A percentile compares a stretch with the other conserved stretches of the same genome.
phyloP scores from a whole-genome alignment of 139 green algal species.

The Auxenochlorella pyrenoidosa region DNA sequence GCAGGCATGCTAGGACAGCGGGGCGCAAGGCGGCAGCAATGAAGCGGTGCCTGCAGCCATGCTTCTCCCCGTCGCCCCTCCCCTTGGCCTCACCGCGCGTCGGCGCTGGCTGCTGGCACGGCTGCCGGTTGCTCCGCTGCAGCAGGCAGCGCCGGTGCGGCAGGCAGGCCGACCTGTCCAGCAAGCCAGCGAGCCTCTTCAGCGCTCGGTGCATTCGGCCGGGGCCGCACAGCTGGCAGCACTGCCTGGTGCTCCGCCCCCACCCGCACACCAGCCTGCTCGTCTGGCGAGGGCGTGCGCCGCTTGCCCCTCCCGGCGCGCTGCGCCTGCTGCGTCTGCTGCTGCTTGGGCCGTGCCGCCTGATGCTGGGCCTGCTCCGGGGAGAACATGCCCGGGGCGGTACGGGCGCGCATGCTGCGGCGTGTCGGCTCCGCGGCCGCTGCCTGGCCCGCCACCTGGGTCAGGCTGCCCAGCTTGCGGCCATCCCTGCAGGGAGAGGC shows the following conservation, averaged over 20 bases:
- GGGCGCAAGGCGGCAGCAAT: too few relatives aligned
- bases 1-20: too few relatives aligned
- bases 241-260: conserved; percentile 16
- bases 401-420: conserved; percentile 19
- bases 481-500: conserved; percentile 4
- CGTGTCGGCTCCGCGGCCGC: neutral
- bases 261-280: conserved; percentile 24
- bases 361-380: neutral
- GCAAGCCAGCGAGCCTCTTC: conserved; percentile 27
- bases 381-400: neutral
- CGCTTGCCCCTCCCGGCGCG: neutral
- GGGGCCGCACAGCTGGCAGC: conserved; percentile 23
- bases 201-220: neutral
- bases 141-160: neutral
- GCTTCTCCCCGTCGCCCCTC: neutral
- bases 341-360: neutral
- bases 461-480: neutral
- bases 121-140: neutral
- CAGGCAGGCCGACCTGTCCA: neutral
- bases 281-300: conserved; percentile 20
- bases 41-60: too few relatives aligned
- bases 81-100: neutral
- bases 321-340: neutral
- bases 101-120: neutral
- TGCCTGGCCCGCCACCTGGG: neutral